These are phyloP conservation scores for Ochromonas danica DNA, from an alignment of 108 stramenopile species.

Conservation along the genomic window DNA sequence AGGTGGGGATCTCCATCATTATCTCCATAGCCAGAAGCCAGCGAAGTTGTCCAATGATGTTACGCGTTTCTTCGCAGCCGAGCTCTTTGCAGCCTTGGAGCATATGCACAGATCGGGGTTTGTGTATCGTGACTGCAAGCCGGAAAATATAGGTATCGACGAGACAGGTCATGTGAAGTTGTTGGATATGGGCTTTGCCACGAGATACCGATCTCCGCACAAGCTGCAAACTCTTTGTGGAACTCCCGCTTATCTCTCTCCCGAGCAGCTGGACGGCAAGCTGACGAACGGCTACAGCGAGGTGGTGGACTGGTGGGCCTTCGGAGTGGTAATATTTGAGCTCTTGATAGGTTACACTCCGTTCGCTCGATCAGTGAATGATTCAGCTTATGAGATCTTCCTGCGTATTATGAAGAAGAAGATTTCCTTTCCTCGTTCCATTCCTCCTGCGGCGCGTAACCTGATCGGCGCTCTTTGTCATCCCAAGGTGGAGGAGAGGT, in stretches of 20 bases:
- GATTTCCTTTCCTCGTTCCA: constrained; percentile 2
- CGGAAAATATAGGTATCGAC: no score
- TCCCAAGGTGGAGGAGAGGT: neutral
- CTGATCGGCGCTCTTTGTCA: constrained; percentile 6
- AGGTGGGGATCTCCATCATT: no score
- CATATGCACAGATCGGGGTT: no score
- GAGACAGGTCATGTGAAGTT: no score
- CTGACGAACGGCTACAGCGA: constrained; percentile 37
- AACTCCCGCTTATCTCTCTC: constrained; percentile 34
- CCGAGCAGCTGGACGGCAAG: constrained; percentile 38
- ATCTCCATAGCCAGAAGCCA: no score
- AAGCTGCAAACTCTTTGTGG: no score
- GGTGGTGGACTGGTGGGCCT: constrained; percentile 51
- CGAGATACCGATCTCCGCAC: neutral
- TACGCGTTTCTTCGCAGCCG: no score
- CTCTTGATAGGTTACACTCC: constrained; percentile 38
- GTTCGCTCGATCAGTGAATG: neutral
- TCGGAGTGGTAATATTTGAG: constrained; percentile 40
- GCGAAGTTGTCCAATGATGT: no score
- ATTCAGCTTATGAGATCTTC: constrained; percentile 31
- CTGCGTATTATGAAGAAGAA: constrained; percentile 23
- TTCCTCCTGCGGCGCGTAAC: neutral
- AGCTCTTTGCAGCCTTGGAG: no score
- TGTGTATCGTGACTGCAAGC: no score
- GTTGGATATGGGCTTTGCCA: no score